Percentiles rank a stretch among this genome's conserved stretches.
These are phyloP conservation scores for Colletotrichum plurivorum DNA, from an alignment of 2,329 filamentous ascomycete species.

Conservation along the genomic window DNA sequence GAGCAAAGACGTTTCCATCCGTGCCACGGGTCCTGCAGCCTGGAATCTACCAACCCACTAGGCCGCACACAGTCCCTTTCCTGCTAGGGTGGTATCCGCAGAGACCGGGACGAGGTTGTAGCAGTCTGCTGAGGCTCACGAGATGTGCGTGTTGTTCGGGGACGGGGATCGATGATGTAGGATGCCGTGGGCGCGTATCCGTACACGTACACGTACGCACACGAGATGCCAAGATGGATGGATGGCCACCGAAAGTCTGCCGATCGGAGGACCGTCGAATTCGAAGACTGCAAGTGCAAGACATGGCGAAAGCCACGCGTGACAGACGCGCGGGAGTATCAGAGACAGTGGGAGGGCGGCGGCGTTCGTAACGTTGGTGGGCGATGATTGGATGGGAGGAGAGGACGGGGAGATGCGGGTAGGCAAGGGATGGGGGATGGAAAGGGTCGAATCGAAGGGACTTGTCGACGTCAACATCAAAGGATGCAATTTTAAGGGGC, in stretches of 20 bases:
- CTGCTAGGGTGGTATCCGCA: neutral
- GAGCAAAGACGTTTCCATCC: conserved; percentile 38
- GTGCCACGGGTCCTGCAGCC: conserved; percentile 26
- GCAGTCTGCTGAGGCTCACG: neutral
- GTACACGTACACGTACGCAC: neutral
- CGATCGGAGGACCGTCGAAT: neutral
- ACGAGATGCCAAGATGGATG: conserved; percentile 16
- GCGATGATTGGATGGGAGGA: conserved; percentile 16
- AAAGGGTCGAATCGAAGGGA: no score
- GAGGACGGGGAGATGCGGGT: conserved; percentile 1
- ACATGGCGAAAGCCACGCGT: conserved; percentile 16
- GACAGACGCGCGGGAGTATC: conserved; percentile 26
- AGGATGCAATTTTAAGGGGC: conserved; percentile 29
- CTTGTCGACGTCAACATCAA: neutral
- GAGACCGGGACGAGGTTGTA: neutral
- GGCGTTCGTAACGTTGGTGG: neutral
- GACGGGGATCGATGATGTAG: conserved; percentile 9
- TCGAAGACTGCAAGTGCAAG: neutral
- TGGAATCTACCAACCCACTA: neutral
- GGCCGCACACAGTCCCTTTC: neutral
- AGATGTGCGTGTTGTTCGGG: neutral
- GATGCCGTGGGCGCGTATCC: conserved; percentile 1
- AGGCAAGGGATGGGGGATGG: conserved; percentile 3
- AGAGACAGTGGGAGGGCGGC: neutral
- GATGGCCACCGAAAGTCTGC: conserved; percentile 4